Percentiles rank a stretch among this genome's conserved stretches.
phyloP scores from a whole-genome alignment of 805 yeast species.

The Candida gorgasii region DNA sequence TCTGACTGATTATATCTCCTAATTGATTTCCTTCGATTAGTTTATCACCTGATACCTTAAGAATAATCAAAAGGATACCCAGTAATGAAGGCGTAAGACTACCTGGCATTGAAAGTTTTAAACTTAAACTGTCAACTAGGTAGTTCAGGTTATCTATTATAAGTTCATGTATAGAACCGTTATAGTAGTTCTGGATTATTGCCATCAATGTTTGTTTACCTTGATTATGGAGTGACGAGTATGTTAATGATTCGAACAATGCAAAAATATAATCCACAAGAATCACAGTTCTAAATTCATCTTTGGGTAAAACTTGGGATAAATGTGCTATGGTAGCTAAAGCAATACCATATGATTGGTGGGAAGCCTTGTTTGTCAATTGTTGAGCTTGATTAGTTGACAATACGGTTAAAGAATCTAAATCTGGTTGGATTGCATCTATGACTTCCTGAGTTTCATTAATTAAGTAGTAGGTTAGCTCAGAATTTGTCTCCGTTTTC shows the following conservation, averaged over 20 bases:
- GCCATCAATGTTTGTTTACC: constrained; percentile 54
- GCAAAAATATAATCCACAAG: constrained; percentile 73
- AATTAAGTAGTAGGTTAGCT: constrained; percentile 30
- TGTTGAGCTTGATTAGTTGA: constrained; percentile 5
- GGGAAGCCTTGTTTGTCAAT: constrained; percentile 15
- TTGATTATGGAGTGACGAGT: constrained; percentile 50
- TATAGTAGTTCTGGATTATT: constrained; percentile 44
- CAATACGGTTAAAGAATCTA: constrained; percentile 10
- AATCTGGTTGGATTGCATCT: constrained; percentile 29
- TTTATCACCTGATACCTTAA: constrained; percentile 68
- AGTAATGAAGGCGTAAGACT: constrained; percentile 70
- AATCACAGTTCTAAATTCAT: constrained; percentile 47
- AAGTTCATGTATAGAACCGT: constrained; percentile 56
- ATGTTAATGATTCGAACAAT: constrained; percentile 70
- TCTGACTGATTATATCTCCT: constrained; percentile 69
- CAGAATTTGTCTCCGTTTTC: constrained; percentile 15
- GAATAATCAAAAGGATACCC: constrained; percentile 65
- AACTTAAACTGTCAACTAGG: constrained; percentile 74
- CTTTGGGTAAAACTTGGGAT: constrained; percentile 22
- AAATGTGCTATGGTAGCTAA: constrained; percentile 44
- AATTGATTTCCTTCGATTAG: constrained; percentile 58
- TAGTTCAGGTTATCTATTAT: constrained; percentile 76
- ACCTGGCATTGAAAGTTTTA: constrained; percentile 65
- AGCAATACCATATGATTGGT: constrained; percentile 39
- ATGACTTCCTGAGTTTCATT: constrained; percentile 43